Evolutionary conservation across 306 rosid genomes (phyloP), one percentile per base, ranked within the genome.

Genomic region (Castanospermum australe): DNA sequence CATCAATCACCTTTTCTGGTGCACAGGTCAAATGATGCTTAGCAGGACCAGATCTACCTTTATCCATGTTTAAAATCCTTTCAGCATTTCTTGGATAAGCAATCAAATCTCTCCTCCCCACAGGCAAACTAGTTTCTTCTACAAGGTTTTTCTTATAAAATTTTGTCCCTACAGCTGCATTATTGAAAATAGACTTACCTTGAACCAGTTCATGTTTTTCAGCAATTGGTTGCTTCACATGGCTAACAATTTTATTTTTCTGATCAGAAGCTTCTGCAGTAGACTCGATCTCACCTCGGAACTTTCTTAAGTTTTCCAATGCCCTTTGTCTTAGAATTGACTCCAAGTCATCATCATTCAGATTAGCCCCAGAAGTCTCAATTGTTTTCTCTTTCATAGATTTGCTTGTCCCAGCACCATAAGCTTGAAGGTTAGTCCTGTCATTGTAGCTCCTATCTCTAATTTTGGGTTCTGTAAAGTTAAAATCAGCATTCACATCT

Each of bases 271-370:
- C 55, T 65, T 75, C 80, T 62, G 68, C 84, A 54, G 59, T 70
- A 18, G 81, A 75, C 57, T 54, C 87, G 48, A 20, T 57, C 54
- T 66, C 84, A 33, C 90, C 86, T 73, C 77, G 87, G 78, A 91
- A 95, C 82, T 79, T 95, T 87, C 70, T 86, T 21, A 95, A 71
- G 85, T 95, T 95, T 84, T 95, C 97, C 81, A 95, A 78, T 45
- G 98, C 99, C 86, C 62, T 88, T 64, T 84, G 88, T 66, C 98
- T 90, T 85, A 95, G 88, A 86, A 89, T 77, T 61, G 81, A 82
- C 86, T 95, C 99, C 83, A 92, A 75, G 71, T 91, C 90, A n/a
- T 82, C 82, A 47, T 76, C 77, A 63, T 80, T 69, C 59, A 55
- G 55, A 84, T 82, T 74, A 74, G 79, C 82, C 70, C 74, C 87